Conservation (phyloP, 2,329 filamentous ascomycete species). For the Alternaria sp. region DNA sequence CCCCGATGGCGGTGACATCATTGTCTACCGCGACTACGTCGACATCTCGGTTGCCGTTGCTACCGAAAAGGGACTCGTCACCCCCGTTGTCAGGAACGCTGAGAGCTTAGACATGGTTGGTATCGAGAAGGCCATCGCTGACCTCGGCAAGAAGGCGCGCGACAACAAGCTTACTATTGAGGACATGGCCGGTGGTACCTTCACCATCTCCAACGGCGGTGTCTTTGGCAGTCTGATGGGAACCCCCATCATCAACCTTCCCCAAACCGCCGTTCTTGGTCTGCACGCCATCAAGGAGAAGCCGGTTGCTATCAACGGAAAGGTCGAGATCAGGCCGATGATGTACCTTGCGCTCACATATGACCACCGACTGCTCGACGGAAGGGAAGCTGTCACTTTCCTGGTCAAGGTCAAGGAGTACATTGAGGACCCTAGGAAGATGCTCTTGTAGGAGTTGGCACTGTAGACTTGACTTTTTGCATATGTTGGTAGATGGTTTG, state of each 20-base stretch:
- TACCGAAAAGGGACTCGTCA: constrained; percentile 96
- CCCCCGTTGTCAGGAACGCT: constrained; percentile 92
- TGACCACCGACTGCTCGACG: constrained; percentile 94
- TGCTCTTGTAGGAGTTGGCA: constrained; percentile 68
- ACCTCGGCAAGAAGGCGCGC: constrained; percentile 96
- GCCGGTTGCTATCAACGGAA: constrained; percentile 87
- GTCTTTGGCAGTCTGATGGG: constrained; percentile 98
- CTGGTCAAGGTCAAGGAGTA: constrained; percentile 97
- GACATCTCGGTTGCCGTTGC: constrained; percentile 97
- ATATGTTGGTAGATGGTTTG: background rate
- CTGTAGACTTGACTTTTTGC: constrained; percentile 4
- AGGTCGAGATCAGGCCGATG: constrained; percentile 96
- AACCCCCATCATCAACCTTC: constrained; percentile 97
- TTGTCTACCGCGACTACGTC: constrained; percentile 97
- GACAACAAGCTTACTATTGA: constrained; percentile 98
- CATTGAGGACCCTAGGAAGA: constrained; percentile 92
- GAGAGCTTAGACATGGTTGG: constrained; percentile 86
- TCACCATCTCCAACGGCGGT: constrained; percentile 96
- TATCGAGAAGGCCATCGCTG: constrained; percentile 90
- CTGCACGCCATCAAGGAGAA: constrained; percentile 97
- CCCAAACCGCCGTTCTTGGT: constrained; percentile 88
- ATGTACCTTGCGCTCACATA: constrained; percentile 99
- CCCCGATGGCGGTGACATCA: constrained; percentile 92
- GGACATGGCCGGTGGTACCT: constrained; percentile 98
- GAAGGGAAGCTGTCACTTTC: constrained; percentile 94